Percentiles rank a stretch among this genome's conserved stretches.
These are phyloP conservation scores for Candida piceae DNA, from an alignment of 805 yeast species.

Conservation along the genomic window DNA sequence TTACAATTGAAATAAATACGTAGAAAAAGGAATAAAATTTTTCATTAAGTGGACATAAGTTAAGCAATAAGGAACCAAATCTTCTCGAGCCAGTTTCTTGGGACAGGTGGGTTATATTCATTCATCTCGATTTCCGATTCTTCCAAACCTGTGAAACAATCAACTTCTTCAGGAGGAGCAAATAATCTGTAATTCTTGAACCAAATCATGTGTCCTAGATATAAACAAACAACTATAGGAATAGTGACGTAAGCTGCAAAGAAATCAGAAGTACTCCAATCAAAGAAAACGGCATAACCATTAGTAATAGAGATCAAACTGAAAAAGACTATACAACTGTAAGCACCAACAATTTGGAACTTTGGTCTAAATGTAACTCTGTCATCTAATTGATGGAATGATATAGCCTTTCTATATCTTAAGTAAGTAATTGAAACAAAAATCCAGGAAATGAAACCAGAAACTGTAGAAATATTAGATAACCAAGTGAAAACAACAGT, in stretches of 20 bases:
- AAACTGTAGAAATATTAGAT: slow-evolving; percentile 58
- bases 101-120: slow-evolving; percentile 29
- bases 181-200: slow-evolving; percentile 39
- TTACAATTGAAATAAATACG: too few relatives aligned
- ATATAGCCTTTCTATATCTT: slow-evolving; percentile 62
- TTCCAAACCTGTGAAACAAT: slow-evolving; percentile 45
- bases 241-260: slow-evolving; percentile 64
- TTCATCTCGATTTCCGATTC: slow-evolving; percentile 52
- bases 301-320: slow-evolving; percentile 42
- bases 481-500: slow-evolving; percentile 64
- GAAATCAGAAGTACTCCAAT: slow-evolving; percentile 47
- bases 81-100: slow-evolving; percentile 34
- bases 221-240: slow-evolving; percentile 45
- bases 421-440: slow-evolving; percentile 48
- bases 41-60: too few relatives aligned
- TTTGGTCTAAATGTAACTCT: slow-evolving; percentile 54
- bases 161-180: slow-evolving; percentile 48
- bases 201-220: slow-evolving; percentile 49
- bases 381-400: slow-evolving; percentile 43
- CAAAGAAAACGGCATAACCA: slow-evolving; percentile 59
- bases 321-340: slow-evolving; percentile 39
- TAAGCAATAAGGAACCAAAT: slow-evolving; percentile 36
- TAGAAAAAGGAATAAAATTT: too few relatives aligned
- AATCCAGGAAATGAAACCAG: slow-evolving; percentile 66
- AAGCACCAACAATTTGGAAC: slow-evolving; percentile 56